Conservation (phyloP, 2,329 filamentous ascomycete genomes). For the Anthostomella pinea region DNA sequence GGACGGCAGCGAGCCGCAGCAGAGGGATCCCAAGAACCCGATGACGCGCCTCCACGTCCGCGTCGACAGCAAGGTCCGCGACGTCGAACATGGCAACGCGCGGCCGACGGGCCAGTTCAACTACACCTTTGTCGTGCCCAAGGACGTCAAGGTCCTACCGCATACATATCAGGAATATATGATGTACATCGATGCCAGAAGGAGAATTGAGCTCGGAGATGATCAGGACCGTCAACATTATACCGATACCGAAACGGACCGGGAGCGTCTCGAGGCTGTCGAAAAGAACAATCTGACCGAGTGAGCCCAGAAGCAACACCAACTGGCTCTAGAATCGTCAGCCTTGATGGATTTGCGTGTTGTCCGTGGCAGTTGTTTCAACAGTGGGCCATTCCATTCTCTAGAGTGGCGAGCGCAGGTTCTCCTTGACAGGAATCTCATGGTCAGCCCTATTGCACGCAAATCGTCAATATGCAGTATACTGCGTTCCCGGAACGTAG, state of each 20-base stretch:
- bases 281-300: constrained; percentile 24
- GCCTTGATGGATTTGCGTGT: too few relatives aligned
- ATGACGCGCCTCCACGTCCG: constrained; percentile 62
- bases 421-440: too few relatives aligned
- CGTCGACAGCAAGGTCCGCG: constrained; percentile 68
- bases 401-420: too few relatives aligned
- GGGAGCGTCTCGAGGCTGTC: constrained; percentile 8
- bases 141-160: constrained; percentile 37
- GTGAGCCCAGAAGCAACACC: too few relatives aligned
- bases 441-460: too few relatives aligned
- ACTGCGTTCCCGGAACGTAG: too few relatives aligned
- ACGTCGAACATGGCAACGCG: constrained; percentile 60
- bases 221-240: constrained; percentile 25
- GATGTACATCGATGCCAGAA: constrained; percentile 42
- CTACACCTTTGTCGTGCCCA: constrained; percentile 54
- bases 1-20: constrained; percentile 45
- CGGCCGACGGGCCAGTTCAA: constrained; percentile 73
- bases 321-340: too few relatives aligned
- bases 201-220: constrained; percentile 35
- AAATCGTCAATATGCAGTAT: too few relatives aligned
- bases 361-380: too few relatives aligned
- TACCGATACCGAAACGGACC: constrained; percentile 7
- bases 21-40: constrained; percentile 25
- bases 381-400: too few relatives aligned
- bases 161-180: constrained; percentile 42